phyloP scores from a whole-genome alignment of 148 eudicot species.

The Spergularia bocconei region DNA sequence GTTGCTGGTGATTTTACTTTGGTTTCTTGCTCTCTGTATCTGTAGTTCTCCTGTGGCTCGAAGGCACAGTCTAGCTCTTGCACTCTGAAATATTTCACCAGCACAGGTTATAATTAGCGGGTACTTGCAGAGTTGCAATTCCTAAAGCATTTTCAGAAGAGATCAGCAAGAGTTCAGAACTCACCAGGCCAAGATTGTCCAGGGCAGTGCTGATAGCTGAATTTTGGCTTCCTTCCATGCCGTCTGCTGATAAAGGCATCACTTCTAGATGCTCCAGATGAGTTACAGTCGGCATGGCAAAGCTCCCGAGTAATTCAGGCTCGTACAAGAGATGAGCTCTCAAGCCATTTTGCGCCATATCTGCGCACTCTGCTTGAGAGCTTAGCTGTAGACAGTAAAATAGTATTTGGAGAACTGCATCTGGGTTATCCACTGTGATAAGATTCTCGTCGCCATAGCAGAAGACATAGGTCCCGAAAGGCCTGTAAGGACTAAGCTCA shows the following conservation, averaged over 20 bases:
- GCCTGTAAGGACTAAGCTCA: slow-evolving; percentile 80
- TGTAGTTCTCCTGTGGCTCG: slow-evolving; percentile 81
- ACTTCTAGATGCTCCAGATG: slow-evolving; percentile 46
- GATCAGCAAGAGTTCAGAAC: slow-evolving; percentile 14
- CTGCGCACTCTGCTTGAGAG: slow-evolving; percentile 41
- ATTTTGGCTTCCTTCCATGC: slow-evolving; percentile 16
- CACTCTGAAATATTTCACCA: slow-evolving; percentile 46
- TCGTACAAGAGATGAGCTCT: slow-evolving; percentile 55
- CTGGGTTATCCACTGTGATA: slow-evolving; percentile 54
- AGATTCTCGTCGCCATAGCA: slow-evolving; percentile 57
- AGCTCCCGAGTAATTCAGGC: slow-evolving; percentile 39
- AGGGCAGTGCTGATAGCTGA: slow-evolving; percentile 37
- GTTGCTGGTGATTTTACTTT: slow-evolving; percentile 45
- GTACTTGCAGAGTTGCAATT: too few species aligned
- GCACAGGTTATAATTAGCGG: slow-evolving; percentile 13
- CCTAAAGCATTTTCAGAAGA: background rate
- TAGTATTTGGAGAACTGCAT: slow-evolving; percentile 67
- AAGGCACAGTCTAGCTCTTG: slow-evolving; percentile 70
- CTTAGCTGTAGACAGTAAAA: slow-evolving; percentile 62
- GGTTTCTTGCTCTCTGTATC: slow-evolving; percentile 56
- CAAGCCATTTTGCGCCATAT: slow-evolving; percentile 46
- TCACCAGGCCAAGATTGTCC: slow-evolving; percentile 74
- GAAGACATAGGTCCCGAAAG: slow-evolving; percentile 72
- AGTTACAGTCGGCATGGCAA: slow-evolving; percentile 46
- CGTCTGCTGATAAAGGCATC: slow-evolving; percentile 57